These are phyloP conservation scores for Rhizomucor pusillus DNA, from an alignment of 371 early-diverging fungal genomes.

Conservation along the genomic window DNA sequence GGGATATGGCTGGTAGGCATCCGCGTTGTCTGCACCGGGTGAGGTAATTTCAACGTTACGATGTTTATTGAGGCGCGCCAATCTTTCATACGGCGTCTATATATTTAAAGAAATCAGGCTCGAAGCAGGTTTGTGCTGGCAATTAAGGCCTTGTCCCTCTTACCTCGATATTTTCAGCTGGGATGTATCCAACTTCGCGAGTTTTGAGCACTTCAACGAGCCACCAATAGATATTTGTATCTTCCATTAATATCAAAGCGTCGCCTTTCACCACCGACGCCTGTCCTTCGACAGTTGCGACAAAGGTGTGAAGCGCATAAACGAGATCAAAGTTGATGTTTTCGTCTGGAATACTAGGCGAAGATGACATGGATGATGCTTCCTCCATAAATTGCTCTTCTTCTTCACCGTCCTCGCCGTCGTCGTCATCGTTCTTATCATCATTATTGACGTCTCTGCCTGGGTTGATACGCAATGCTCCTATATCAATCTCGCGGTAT, in stretches of 20 bases:
- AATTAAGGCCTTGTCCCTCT: not conserved
- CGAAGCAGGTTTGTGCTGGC: too few relatives aligned
- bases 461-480: not conserved
- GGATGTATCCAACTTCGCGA: slow-evolving; percentile 92
- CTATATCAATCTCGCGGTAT: slow-evolving; percentile 10
- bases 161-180: slow-evolving; percentile 94
- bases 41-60: slow-evolving; percentile 74
- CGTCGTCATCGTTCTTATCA: too few relatives aligned
- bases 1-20: not conserved
- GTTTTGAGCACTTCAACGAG: slow-evolving; percentile 85
- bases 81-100: slow-evolving; percentile 83
- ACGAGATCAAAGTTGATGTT: slow-evolving; percentile 76
- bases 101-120: too few relatives aligned
- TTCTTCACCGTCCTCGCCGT: slow-evolving; percentile 54
- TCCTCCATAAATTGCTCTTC: slow-evolving; percentile 42
- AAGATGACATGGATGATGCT: slow-evolving; percentile 49
- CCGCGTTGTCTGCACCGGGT: slow-evolving; percentile 19
- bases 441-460: too few relatives aligned
- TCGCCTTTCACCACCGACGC: slow-evolving; percentile 89
- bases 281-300: slow-evolving; percentile 92
- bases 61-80: slow-evolving; percentile 87
- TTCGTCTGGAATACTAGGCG: slow-evolving; percentile 68
- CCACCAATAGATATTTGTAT: slow-evolving; percentile 98
- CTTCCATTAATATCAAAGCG: slow-evolving; percentile 86
- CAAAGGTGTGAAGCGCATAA: slow-evolving; percentile 94